Evolutionary conservation across 768 basidiomycete species (phyloP), one percentile per base, ranked within the genome.

Genomic region (Rhodocollybia butyracea): DNA sequence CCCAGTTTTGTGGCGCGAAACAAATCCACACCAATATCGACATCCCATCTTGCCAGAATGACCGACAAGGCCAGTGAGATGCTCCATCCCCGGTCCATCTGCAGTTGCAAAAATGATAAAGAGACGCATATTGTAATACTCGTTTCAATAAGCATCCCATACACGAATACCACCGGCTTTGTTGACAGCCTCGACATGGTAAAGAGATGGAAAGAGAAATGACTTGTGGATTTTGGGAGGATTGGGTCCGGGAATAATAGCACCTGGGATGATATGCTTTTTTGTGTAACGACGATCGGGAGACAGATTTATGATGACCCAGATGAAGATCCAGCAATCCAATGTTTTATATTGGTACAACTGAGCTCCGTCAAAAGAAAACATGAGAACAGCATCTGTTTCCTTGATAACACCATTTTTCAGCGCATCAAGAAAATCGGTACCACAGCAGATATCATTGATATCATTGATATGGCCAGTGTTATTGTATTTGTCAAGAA

Each of bases 351-450:
- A 61, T 8, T 51, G 51, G 55, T 75, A 76, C 4, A 79, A 66
- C 55, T 79, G 76, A 0, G 71, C 68, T 0, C 76, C 73, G 48
- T 79, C 70, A 11, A 75, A n/a, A n/a, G n/a, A n/a, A n/a, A n/a
- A n/a, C n/a, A 51, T 51, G 27, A 34, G n/a, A 7, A 51, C 32
- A 26, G 45, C n/a, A 26, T 22, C 45, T 7, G 11, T 26, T 15
- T 46, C 22, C 22, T 46, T 26, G 45, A 26, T 46, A 5, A 26
- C 11, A 15, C 45, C 45, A 12, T n/a, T 43, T 19, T 43, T 17
- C 15, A 43, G 7, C 8, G 41, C 41, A 7, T 43, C 41, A 8
- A 43, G 8, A n/a, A 8, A 7, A 19, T 43, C 22, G n/a, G n/a
- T 43, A 46, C 45, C 45, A 26, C 45, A 46, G 13, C 45, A 46